Percentiles rank a stretch among this genome's conserved stretches.
Evolutionary conservation across 2,329 filamentous ascomycete genomes (phyloP).

Genomic region (Venturia carpophila): DNA sequence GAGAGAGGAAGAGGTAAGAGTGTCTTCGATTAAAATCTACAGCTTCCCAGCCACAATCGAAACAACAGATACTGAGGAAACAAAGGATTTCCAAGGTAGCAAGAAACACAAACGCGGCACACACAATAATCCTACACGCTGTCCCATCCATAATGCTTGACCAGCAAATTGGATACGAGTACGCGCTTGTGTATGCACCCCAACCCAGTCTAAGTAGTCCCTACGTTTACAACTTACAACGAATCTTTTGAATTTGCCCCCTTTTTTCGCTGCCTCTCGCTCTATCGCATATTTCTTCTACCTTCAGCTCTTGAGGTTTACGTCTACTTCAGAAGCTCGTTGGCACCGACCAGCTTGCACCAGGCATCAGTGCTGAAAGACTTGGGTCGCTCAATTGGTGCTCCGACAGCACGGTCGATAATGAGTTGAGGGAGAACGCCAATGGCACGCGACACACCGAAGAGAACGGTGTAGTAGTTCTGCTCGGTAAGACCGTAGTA

Average conservation of each 20-base stretch:
- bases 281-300: neutral
- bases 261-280: neutral
- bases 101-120: neutral
- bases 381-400: slow-evolving; percentile 98
- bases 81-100: neutral
- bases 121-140: slow-evolving; percentile 7
- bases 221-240: slow-evolving; percentile 9
- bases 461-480: slow-evolving; percentile 99
- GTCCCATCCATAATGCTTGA: neutral
- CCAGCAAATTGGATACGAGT: slow-evolving; percentile 10
- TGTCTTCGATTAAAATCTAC: neutral
- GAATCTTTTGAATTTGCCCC: neutral
- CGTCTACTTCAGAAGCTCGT: slow-evolving; percentile 8
- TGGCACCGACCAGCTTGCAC: slow-evolving; percentile 78
- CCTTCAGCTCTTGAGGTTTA: neutral
- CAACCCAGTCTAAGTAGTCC: slow-evolving; percentile 1
- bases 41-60: neutral
- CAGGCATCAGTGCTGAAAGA: slow-evolving; percentile 97
- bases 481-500: slow-evolving; percentile 99
- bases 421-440: slow-evolving; percentile 99
- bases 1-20: neutral
- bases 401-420: slow-evolving; percentile 95
- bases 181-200: slow-evolving; percentile 5
- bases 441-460: slow-evolving; percentile 95
- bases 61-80: neutral